Evolutionary conservation across 108 stramenopile genomes (phyloP), one percentile per base, ranked within the genome.

Genomic region (Aurantiochytrium sp.): DNA sequence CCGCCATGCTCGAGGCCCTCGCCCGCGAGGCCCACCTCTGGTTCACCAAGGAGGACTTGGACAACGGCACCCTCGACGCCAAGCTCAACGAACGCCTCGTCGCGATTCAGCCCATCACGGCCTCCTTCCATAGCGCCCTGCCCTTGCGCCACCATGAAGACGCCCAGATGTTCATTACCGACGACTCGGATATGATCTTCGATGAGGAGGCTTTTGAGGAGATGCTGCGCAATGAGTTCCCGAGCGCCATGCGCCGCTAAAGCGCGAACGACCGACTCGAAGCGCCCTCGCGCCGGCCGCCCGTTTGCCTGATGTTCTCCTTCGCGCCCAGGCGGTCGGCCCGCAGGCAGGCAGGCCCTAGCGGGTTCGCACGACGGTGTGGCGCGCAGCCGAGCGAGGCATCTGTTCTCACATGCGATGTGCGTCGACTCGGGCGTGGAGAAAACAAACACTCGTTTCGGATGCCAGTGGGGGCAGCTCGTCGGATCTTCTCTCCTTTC

Each of bases 11-110:
- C n/a, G 69, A 81, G 69, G 37, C 37, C 37, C 69, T 81, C 24
- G 69, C 69, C 6, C 37, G 42, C 42, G 69, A 81, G 69, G 69
- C 69, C 24, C 41, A 39, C 42, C 10, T 39, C 6, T 81, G 69
- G 69, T 45, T 81, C 42, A 81, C 69, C 24, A 81, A 45, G 69
- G 69, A 81, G 37, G 69, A 81, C 69, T 15, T 81, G 34, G 41
- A 45, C 24, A 39, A 81, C 41, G 69, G 69, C 69, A 81, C 41
- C n/a, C 69, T 81, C 27, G 69, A 81, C 37, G 69, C 21, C 24
- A 81, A 81, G 27, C 69, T 81, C 41, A 37, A 21, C 24, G 42
- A 45, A 4, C 21, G 42, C 24, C 69, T 81, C 27, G 69, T 45
- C 24, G 22, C 4, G 69, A 22, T 81, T 8, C 69, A 81, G 41